phyloP scores from a whole-genome alignment of 805 yeast species.

The Teunomyces gatunensis region DNA sequence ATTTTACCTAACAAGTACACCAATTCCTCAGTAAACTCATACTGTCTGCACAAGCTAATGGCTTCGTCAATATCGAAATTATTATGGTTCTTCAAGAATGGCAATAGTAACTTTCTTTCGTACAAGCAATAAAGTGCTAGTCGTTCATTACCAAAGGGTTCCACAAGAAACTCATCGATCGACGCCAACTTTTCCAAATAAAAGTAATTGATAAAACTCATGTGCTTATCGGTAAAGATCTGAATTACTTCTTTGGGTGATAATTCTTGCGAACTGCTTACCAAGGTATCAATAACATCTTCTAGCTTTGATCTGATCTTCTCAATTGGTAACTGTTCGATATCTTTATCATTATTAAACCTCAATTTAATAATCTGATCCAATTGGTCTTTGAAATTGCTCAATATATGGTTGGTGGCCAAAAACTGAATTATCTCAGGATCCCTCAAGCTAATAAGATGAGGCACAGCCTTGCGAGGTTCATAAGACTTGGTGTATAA shows the following conservation, averaged over 20 bases:
- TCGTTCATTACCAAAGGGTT: slow-evolving; percentile 63
- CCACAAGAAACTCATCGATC: slow-evolving; percentile 52
- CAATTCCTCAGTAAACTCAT: slow-evolving; percentile 61
- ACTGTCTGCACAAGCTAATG: slow-evolving; percentile 57
- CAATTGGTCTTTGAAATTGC: slow-evolving; percentile 45
- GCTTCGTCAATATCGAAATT: slow-evolving; percentile 71
- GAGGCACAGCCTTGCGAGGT: slow-evolving; percentile 61
- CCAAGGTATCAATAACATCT: slow-evolving; percentile 53
- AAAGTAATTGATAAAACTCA: slow-evolving; percentile 56
- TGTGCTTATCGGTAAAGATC: slow-evolving; percentile 39
- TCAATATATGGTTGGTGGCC: slow-evolving; percentile 59
- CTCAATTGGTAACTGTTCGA: slow-evolving; percentile 40
- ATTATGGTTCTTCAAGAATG: slow-evolving; percentile 50
- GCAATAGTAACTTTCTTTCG: slow-evolving; percentile 53
- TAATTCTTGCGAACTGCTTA: slow-evolving; percentile 65
- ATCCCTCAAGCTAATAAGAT: slow-evolving; percentile 58
- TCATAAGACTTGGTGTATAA: slow-evolving; percentile 58
- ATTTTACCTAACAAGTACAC: slow-evolving; percentile 79
- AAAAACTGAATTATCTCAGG: slow-evolving; percentile 54
- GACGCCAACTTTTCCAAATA: slow-evolving; percentile 54
- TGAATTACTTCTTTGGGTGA: slow-evolving; percentile 50
- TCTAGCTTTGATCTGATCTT: slow-evolving; percentile 37
- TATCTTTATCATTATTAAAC: slow-evolving; percentile 31
- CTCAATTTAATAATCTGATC: slow-evolving; percentile 51
- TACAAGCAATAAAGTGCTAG: slow-evolving; percentile 63